Percentiles rank a stretch among this genome's conserved stretches.
These are phyloP conservation scores for Thraustochytrium sp. DNA, from an alignment of 352 stramenopile genomes.

Conservation along the genomic window DNA sequence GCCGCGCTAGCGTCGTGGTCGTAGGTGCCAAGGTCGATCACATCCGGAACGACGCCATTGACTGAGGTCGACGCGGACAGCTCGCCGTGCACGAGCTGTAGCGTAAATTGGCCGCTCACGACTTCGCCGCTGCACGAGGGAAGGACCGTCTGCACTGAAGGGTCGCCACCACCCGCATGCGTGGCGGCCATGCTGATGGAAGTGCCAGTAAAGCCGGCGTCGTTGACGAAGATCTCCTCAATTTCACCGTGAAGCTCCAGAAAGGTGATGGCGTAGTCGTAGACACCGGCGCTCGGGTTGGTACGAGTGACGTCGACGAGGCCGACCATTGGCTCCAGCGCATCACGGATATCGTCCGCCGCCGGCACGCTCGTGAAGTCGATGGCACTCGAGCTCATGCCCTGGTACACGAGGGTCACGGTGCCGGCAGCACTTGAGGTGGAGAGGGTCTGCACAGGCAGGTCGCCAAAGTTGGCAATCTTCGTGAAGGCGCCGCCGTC, in stretches of 20 bases:
- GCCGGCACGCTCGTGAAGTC: not conserved
- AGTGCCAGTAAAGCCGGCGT: not conserved
- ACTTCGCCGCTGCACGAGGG: not conserved
- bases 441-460: not conserved
- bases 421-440: not conserved
- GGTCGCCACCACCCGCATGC: not conserved
- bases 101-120: not conserved
- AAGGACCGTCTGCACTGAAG: not conserved
- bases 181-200: not conserved
- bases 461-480: not conserved
- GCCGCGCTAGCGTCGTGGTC: constrained; percentile 64
- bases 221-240: not conserved
- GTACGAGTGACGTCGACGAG: constrained; percentile 60
- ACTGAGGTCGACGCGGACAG: constrained; percentile 66
- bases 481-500: not conserved
- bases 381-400: not conserved
- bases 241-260: constrained; percentile 28
- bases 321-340: constrained; percentile 56
- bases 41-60: constrained; percentile 73
- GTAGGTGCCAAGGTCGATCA: constrained; percentile 64
- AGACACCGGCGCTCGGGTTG: constrained; percentile 57
- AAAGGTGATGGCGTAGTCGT: constrained; percentile 65
- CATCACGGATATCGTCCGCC: constrained; percentile 17
- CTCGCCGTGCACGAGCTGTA: constrained; percentile 63
- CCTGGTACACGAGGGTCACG: not conserved